phyloP scores from a whole-genome alignment of 2,329 filamentous ascomycete genomes.

The Trichoderma brevicompactum region DNA sequence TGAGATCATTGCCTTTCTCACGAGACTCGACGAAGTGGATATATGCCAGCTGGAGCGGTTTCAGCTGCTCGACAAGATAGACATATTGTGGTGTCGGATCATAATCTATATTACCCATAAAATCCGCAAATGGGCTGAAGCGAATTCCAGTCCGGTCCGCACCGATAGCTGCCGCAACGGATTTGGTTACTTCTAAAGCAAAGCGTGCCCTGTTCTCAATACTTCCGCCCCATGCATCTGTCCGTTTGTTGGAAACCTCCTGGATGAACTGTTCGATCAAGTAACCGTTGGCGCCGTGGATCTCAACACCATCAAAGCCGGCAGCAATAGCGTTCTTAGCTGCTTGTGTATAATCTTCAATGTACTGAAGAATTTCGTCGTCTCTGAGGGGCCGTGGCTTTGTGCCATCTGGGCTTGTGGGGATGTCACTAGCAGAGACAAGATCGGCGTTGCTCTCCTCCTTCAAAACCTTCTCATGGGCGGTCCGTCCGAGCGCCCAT shows the following conservation, averaged over 20 bases:
- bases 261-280: conserved; percentile 67
- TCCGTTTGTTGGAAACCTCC: conserved; percentile 54
- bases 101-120: conserved; percentile 3
- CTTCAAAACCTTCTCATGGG: conserved; percentile 10
- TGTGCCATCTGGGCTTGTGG: neutral
- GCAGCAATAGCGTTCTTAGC: conserved; percentile 61
- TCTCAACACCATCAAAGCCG: conserved; percentile 73
- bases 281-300: conserved; percentile 62
- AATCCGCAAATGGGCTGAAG: conserved; percentile 56
- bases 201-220: conserved; percentile 59
- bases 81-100: conserved; percentile 12
- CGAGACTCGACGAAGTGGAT: conserved; percentile 18
- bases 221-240: conserved; percentile 59
- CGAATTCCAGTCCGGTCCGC: conserved; percentile 57
- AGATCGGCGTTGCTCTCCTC: conserved; percentile 4
- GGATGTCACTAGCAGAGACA: conserved; percentile 13
- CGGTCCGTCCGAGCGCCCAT: conserved; percentile 64
- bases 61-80: conserved; percentile 22
- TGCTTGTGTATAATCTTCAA: conserved; percentile 62
- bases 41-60: conserved; percentile 16
- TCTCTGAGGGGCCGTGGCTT: conserved; percentile 17
- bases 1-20: conserved; percentile 14
- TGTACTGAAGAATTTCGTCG: conserved; percentile 67
- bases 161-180: conserved; percentile 50
- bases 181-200: conserved; percentile 53